Conservation (phyloP, 495 filamentous ascomycete species). For the Filosporella fistucella region DNA sequence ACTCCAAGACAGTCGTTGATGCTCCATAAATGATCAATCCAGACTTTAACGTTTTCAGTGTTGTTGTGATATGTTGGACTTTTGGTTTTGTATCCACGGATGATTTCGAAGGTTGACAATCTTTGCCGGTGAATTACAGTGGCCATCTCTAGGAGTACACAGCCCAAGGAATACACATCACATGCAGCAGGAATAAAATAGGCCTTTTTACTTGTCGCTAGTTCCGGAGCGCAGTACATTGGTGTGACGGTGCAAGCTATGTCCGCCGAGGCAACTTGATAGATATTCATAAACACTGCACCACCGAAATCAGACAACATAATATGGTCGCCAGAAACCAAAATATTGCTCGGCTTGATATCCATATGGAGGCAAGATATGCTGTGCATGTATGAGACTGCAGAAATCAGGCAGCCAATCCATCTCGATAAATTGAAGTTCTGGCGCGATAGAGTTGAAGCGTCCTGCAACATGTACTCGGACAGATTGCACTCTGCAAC, state of each 20-base stretch:
- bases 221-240: neutral
- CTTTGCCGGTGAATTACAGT: neutral
- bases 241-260: neutral
- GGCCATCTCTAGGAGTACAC: too few species aligned
- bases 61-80: neutral
- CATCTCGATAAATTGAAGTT: neutral
- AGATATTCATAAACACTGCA: neutral
- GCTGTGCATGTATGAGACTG: neutral
- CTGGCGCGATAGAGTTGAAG: neutral
- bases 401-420: neutral
- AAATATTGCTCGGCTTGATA: neutral
- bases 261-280: neutral
- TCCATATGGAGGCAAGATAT: neutral
- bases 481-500: neutral
- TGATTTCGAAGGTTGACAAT: neutral
- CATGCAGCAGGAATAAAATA: neutral
- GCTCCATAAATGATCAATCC: neutral
- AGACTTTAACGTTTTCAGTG: neutral
- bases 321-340: neutral
- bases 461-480: neutral
- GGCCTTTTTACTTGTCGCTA: neutral
- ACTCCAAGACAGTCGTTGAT: neutral
- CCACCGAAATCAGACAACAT: neutral
- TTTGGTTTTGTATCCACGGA: neutral
- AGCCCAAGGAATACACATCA: neutral